These are phyloP conservation scores for Lycium barbarum DNA, from an alignment of 257 asterid species.

Conservation along the genomic window DNA sequence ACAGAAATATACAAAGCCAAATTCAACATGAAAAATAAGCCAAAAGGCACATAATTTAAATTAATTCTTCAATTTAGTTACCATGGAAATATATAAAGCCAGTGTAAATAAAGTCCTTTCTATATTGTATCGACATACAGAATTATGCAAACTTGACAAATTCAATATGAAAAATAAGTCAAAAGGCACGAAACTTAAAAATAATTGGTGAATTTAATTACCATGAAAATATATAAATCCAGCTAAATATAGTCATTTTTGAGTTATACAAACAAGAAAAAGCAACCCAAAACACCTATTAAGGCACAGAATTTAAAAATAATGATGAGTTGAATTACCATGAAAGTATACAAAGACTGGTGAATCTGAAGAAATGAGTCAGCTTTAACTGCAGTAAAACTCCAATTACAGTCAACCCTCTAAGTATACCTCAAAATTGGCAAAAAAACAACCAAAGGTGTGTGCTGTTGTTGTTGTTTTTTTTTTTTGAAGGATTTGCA, in stretches of 20 bases:
- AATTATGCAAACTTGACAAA: background rate
- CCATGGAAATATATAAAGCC: background rate
- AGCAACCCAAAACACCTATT: background rate
- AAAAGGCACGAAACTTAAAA: too few species aligned
- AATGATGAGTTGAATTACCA: background rate
- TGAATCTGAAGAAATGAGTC: background rate
- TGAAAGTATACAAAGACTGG: background rate
- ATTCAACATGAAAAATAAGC: too few species aligned
- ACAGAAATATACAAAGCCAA: background rate
- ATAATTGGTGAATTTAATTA: too few species aligned
- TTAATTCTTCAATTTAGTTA: too few species aligned
- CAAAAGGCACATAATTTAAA: too few species aligned
- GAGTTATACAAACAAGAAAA: background rate
- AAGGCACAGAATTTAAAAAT: background rate
- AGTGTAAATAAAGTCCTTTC: background rate
- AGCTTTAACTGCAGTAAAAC: background rate
- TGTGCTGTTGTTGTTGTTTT: too few species aligned
- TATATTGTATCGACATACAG: background rate
- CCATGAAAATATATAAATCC: too few species aligned
- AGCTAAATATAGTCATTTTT: too few species aligned
- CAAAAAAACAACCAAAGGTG: slow-evolving; percentile 26
- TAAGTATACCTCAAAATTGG: background rate
- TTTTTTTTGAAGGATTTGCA: slow-evolving; percentile 54
- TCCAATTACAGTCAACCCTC: slow-evolving; percentile 22
- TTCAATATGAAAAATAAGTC: too few species aligned